Evolutionary conservation across 129 eudicot species (phyloP), one percentile per base, ranked within the genome.

Genomic region (Glebionis coronaria): DNA sequence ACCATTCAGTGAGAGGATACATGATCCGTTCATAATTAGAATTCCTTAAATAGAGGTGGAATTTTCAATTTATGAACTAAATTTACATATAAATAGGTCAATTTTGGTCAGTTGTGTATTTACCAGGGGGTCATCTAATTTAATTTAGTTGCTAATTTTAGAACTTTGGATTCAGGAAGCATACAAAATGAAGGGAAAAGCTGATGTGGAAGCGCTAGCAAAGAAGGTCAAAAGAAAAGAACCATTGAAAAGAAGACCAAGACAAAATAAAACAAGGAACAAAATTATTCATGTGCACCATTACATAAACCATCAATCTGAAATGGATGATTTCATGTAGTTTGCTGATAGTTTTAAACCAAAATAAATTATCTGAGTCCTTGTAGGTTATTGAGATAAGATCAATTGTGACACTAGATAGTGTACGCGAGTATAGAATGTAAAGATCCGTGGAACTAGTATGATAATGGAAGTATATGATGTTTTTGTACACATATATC

Each of bases 211-310:
- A 52, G 86, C 86, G 86, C 84, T 80, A 29, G 58, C 80, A 47
- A 93, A 85, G 88, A 93, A 83, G 78, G 76, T 63, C 82, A 73
- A 76, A n/a, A 85, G 80, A 85, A 93, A 88, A 81, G 65, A 91
- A 67, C 95, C 84, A 59, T 86, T 74, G 62, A 56, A 83, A 4
- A 86, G 82, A 93, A 82, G 82, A 80, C 81, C 81, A 93, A 86
- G 85, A 35, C 81, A 49, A 93, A 82, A n/a, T n/a, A 83, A 88
- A 86, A 82, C 88, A 80, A 88, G 74, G 25, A 9, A 52, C 21
- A 11, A 28, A 57, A 23, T 35, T 57, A 4, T 57, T 27, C 20
- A 27, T 27, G 38, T 23, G 27, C 16, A 49, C 54, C 54, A 12
- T 49, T 49, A 27, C 8, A 23, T 56, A 12, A 3, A 56, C 28